Evolutionary conservation across 2,329 filamentous ascomycete genomes (phyloP), one percentile per base, ranked within the genome.

Genomic region (Sporothrix pallida): DNA sequence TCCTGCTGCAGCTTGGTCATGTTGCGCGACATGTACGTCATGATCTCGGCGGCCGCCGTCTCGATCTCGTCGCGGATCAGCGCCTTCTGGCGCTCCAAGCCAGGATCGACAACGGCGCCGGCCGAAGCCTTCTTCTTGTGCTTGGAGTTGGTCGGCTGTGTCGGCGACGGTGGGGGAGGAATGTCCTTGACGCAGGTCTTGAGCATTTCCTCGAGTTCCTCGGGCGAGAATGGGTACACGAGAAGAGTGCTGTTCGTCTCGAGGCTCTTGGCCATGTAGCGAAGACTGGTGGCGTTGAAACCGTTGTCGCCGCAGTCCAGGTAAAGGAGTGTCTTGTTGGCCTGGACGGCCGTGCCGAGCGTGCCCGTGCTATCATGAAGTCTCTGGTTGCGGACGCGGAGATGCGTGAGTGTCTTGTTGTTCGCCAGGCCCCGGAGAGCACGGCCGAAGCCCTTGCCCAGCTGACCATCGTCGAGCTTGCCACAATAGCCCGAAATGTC

Each of bases 401-500:
- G 83, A 77, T 89, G 87, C 10, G 80, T 81, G 9, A 83, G 75
- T 1, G 79, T 78, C 46, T 60, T 76, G 78, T 83, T 82, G 42
- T 76, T 50, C 0, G 76, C 75, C 3, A 82, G 77, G 4, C 76
- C 75, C 2, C 77, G 75, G 8, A 89, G 80, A 0, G 87, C 83
- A 50, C 83, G 84, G 0, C 86, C 87, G 74, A 89, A 86, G 9
- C 86, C 86, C 73, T 82, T 84, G 17, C 87, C 87, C 10, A 89
- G 82, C 74, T 87, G 85, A 0, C 86, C 85, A 75, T 89, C 87
- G 75, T 89, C 87, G 7, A 89, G 81, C 78, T 88, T 89, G 62
- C 87, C 86, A 65, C 85, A 85, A 77, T 86, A 89, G 1, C 87
- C 87, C 0, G 87, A 89, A 8, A 89, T 80, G 76, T 89, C 87